These are phyloP conservation scores for Cystoisospora suis DNA, from an alignment of 169 alveolate species.

Conservation along the genomic window DNA sequence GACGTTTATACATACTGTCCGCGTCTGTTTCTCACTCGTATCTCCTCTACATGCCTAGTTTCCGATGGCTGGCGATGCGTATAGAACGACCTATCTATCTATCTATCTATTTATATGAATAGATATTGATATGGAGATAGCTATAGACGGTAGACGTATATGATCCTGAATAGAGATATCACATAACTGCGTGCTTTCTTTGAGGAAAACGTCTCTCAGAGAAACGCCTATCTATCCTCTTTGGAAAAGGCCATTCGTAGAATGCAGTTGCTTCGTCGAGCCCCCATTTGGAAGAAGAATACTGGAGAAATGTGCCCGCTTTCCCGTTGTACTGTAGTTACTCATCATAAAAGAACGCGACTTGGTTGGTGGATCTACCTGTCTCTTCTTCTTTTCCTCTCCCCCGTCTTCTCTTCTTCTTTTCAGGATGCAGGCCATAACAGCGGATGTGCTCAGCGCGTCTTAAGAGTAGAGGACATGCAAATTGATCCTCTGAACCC, in stretches of 20 bases:
- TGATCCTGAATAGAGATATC: not conserved
- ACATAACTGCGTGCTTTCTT: too few relatives aligned
- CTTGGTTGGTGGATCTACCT: not conserved
- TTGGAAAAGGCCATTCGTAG: too few relatives aligned
- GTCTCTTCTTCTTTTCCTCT: not conserved
- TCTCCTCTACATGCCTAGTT: too few relatives aligned
- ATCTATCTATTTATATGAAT: not conserved
- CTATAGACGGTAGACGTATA: not conserved
- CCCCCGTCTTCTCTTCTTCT: not conserved
- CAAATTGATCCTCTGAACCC: constrained; percentile 96
- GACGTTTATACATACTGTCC: too few relatives aligned
- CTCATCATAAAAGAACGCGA: not conserved
- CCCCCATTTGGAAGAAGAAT: too few relatives aligned
- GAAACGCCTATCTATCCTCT: too few relatives aligned
- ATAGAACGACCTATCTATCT: not conserved
- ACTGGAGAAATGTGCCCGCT: too few relatives aligned
- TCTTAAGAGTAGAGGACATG: constrained; percentile 87
- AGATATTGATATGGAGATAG: not conserved
- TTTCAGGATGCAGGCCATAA: constrained; percentile 71
- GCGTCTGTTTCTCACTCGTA: too few relatives aligned
- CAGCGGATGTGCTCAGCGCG: constrained; percentile 80
- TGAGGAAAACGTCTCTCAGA: too few relatives aligned
- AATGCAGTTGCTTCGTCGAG: too few relatives aligned
- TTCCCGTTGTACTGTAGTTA: too few relatives aligned
- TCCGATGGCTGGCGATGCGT: not conserved